Conservation (phyloP, 2,329 filamentous ascomycete genomes). For the Phyllosticta citrichinensis region DNA sequence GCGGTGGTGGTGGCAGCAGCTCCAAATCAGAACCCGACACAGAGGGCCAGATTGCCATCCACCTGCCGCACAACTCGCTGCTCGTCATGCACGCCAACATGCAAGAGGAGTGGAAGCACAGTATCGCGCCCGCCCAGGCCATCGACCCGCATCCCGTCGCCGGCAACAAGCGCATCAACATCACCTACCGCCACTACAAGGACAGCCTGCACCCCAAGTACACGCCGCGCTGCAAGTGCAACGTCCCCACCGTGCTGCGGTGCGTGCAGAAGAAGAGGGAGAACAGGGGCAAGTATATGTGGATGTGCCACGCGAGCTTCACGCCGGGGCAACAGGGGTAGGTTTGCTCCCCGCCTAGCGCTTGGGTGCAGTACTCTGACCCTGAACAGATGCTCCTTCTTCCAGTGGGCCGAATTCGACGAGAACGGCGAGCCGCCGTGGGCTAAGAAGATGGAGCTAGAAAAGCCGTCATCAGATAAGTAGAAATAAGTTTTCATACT, state of each 20-base stretch:
- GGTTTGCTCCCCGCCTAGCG: slow-evolving; percentile 11
- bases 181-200: slow-evolving; percentile 87
- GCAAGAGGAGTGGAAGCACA: slow-evolving; percentile 96
- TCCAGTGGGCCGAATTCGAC: slow-evolving; percentile 79
- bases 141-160: slow-evolving; percentile 80
- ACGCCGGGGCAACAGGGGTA: slow-evolving; percentile 50
- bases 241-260: slow-evolving; percentile 57
- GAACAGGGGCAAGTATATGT: slow-evolving; percentile 74
- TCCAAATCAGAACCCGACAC: slow-evolving; percentile 41
- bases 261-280: slow-evolving; percentile 72
- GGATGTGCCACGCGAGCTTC: slow-evolving; percentile 80
- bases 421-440: slow-evolving; percentile 74
- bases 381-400: slow-evolving; percentile 56
- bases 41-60: slow-evolving; percentile 81
- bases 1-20: slow-evolving; percentile 6
- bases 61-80: slow-evolving; percentile 88
- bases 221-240: slow-evolving; percentile 71
- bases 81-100: slow-evolving; percentile 96
- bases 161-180: slow-evolving; percentile 73
- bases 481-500: neutral
- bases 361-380: slow-evolving; percentile 13
- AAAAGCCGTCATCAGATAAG: neutral
- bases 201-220: slow-evolving; percentile 62
- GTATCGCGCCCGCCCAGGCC: slow-evolving; percentile 61
- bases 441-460: slow-evolving; percentile 16